Conservation (phyloP, 2,329 filamentous ascomycete species). For the Pseudophaeomoniella oleicola region DNA sequence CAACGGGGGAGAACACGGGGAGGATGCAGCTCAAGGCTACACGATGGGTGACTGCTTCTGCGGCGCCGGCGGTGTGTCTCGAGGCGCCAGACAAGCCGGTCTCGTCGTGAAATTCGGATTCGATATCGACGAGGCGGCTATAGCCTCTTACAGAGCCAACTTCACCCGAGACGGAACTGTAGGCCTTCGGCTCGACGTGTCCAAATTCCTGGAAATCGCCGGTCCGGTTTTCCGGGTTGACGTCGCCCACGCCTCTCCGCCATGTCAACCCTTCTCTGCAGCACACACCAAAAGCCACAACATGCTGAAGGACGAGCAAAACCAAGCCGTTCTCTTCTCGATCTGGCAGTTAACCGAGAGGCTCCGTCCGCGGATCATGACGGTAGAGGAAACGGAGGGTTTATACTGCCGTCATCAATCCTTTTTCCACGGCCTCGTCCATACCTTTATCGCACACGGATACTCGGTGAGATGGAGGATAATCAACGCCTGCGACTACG, state of each 20-base stretch:
- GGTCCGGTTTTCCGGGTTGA: slow-evolving; percentile 44
- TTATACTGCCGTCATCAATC: slow-evolving; percentile 39
- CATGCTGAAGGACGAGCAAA: slow-evolving; percentile 48
- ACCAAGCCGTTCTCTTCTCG: slow-evolving; percentile 42
- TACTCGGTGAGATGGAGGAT: slow-evolving; percentile 61
- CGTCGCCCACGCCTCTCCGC: slow-evolving; percentile 59
- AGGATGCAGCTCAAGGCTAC: no score
- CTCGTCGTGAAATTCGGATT: slow-evolving; percentile 47
- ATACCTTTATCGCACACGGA: slow-evolving; percentile 47
- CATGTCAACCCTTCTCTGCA: slow-evolving; percentile 62
- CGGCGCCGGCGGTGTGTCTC: slow-evolving; percentile 56
- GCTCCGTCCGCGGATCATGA: slow-evolving; percentile 52
- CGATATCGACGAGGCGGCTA: slow-evolving; percentile 45
- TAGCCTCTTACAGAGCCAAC: slow-evolving; percentile 43
- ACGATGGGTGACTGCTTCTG: slow-evolving; percentile 60
- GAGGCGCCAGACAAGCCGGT: slow-evolving; percentile 46
- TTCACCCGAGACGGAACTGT: slow-evolving; percentile 29
- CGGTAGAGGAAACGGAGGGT: slow-evolving; percentile 65
- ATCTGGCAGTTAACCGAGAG: slow-evolving; percentile 40
- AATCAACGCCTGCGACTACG: slow-evolving; percentile 34
- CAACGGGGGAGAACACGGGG: no score
- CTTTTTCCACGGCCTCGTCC: slow-evolving; percentile 46
- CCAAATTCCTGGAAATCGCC: slow-evolving; percentile 31
- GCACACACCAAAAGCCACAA: slow-evolving; percentile 52
- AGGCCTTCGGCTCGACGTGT: slow-evolving; percentile 21